A percentile compares a stretch with the other conserved stretches of the same genome.
phyloP scores from a whole-genome alignment of 768 basidiomycete species.

The Calocybe gangraenosa region DNA sequence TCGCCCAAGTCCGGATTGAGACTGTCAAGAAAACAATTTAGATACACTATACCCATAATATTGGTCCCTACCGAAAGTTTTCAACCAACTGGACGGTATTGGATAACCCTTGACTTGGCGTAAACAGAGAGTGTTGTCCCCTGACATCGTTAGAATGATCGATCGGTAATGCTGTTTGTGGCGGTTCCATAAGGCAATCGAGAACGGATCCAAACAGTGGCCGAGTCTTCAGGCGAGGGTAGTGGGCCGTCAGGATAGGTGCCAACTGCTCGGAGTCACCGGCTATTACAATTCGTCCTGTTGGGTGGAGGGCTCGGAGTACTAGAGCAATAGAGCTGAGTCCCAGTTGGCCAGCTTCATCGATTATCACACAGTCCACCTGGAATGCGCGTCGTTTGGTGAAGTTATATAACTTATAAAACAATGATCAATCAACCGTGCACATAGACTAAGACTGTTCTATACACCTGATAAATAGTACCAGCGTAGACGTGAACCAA shows the following conservation, averaged over 20 bases:
- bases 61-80: conserved; percentile 38
- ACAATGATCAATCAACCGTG: not conserved
- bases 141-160: conserved; percentile 1
- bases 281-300: conserved; percentile 41
- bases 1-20: conserved; percentile 51
- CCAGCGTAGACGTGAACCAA: conserved; percentile 38
- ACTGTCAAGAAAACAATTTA: conserved; percentile 18
- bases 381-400: conserved; percentile 33
- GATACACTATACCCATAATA: not conserved
- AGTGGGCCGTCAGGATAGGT: conserved; percentile 43
- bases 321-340: conserved; percentile 43
- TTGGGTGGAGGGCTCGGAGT: conserved; percentile 32
- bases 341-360: conserved; percentile 50
- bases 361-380: conserved; percentile 42
- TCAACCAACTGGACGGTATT: conserved; percentile 47
- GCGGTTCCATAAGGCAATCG: conserved; percentile 38
- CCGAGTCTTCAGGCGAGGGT: conserved; percentile 34
- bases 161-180: conserved; percentile 4
- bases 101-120: conserved; percentile 12
- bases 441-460: not conserved
- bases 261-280: conserved; percentile 52
- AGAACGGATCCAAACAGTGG: conserved; percentile 45
- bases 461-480: conserved; percentile 42
- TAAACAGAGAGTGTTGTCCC: conserved; percentile 5
- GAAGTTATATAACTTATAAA: conserved; percentile 41